Evolutionary conservation across 305 asterid species (phyloP).

Genomic region (Stenogyne calaminthoides): DNA sequence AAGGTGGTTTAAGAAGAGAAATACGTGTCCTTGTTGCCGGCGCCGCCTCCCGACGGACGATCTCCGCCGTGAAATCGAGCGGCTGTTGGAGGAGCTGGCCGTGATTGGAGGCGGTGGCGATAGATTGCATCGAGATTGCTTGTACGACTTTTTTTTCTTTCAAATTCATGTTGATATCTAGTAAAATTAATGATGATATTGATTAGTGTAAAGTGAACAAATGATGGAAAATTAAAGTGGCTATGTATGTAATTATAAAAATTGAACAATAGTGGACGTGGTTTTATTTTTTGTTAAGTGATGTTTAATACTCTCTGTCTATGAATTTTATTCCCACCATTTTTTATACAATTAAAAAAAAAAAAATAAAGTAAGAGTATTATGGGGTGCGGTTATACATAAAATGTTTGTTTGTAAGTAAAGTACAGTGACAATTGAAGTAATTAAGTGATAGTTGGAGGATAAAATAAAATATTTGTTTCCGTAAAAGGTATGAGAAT

Average conservation of each 20-base stretch:
- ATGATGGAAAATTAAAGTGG: constrained; percentile 13
- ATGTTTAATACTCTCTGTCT: no score
- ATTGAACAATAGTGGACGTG: neutral
- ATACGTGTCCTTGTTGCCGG: constrained; percentile 93
- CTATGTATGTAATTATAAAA: constrained; percentile 23
- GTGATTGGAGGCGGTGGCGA: constrained; percentile 36
- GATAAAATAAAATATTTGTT: no score
- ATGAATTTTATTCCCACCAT: no score
- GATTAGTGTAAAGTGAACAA: neutral
- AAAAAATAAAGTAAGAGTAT: no score
- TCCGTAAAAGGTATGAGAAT: no score
- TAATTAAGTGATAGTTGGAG: no score
- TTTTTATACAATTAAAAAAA: no score
- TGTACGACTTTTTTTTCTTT: constrained; percentile 1
- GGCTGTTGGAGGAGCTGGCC: constrained; percentile 61
- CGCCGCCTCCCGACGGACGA: constrained; percentile 72
- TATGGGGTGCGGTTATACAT: no score
- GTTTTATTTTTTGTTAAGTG: neutral
- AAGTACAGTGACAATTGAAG: no score
- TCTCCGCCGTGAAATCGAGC: constrained; percentile 70
- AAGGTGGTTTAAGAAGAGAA: constrained; percentile 69
- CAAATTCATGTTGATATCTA: constrained; percentile 1
- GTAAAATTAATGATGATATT: neutral
- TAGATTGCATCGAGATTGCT: constrained; percentile 17
- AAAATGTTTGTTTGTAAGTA: no score